Evolutionary conservation across 768 basidiomycete genomes (phyloP), one percentile per base, ranked within the genome.

Genomic region (Tremella mesenterica): DNA sequence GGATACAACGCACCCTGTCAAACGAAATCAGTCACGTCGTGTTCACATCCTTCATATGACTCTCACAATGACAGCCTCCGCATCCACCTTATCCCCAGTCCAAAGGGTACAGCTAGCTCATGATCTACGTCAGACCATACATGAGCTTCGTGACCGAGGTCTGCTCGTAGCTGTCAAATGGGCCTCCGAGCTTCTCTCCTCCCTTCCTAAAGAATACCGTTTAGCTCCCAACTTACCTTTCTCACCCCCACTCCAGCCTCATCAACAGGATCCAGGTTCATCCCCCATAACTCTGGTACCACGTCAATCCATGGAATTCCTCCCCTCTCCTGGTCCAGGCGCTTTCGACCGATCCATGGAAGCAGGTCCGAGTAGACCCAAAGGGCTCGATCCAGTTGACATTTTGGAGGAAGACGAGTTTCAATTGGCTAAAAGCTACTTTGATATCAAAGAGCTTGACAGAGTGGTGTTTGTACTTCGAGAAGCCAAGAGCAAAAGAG

Each of bases 381-480:
- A 60, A 27, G 54, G 55, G 23, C 63, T 66, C 44, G 68, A 73
- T 44, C 73, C 81, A 27, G 89, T 91, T 46, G 81, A 82, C 59
- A 47, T 60, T 20, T 21, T 65, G 58, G 90, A 95, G 62, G 59
- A 65, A 26, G 73, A 74, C 45, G 54, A 77, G n/a, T 79, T 87
- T 61, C 71, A 80, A 49, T 79, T 85, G 30, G 90, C 86, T 1
- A 81, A 82, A 52, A 77, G 81, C 18, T 86, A 82, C 65, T 80
- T 88, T 59, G 83, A 88, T 57, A 74, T 81, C 14, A 83, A 84
- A 64, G 91, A 97, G 63, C 85, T 85, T 61, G 76, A 81, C 44
- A 79, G 90, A 54, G 86, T 83, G 6, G 79, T 80, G 5, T 81
- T 83, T 61, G 73, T 81, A 52, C 73, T 97, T 45, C 77, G 76